phyloP scores from a whole-genome alignment of 2,329 filamentous ascomycete genomes.

The Sporothrix variecibatus region DNA sequence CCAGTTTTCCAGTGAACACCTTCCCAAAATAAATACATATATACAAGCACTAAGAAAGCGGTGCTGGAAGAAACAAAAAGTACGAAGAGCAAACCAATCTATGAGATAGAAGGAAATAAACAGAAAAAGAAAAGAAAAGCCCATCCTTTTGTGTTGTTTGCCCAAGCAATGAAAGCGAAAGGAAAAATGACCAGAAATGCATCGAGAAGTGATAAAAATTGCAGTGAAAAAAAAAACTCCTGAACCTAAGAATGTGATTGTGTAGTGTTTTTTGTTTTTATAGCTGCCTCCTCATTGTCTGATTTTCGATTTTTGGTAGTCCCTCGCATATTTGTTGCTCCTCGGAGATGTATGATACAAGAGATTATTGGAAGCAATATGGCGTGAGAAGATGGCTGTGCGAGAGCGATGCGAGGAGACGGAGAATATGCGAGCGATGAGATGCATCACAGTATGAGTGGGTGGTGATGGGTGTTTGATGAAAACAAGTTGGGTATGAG shows the following conservation, averaged over 20 bases:
- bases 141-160: slow-evolving; percentile 3
- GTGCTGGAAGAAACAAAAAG: not conserved
- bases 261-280: not conserved
- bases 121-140: not conserved
- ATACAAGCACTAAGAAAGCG: slow-evolving; percentile 8
- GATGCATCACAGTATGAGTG: not conserved
- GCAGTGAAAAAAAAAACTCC: not conserved
- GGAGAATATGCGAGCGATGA: not conserved
- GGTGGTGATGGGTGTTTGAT: not conserved
- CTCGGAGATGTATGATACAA: slow-evolving; percentile 19
- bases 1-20: not conserved
- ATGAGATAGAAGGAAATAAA: not conserved
- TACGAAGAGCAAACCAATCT: not conserved
- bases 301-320: not conserved
- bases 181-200: not conserved
- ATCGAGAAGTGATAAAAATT: not conserved
- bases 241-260: not conserved
- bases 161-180: slow-evolving; percentile 2
- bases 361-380: not conserved
- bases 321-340: not conserved
- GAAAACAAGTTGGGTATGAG: not conserved
- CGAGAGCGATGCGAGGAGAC: not conserved
- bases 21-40: slow-evolving; percentile 17
- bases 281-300: not conserved
- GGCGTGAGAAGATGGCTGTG: not conserved